Evolutionary conservation across 2,329 filamentous ascomycete genomes (phyloP).

Genomic region (Byssothecium circinans): DNA sequence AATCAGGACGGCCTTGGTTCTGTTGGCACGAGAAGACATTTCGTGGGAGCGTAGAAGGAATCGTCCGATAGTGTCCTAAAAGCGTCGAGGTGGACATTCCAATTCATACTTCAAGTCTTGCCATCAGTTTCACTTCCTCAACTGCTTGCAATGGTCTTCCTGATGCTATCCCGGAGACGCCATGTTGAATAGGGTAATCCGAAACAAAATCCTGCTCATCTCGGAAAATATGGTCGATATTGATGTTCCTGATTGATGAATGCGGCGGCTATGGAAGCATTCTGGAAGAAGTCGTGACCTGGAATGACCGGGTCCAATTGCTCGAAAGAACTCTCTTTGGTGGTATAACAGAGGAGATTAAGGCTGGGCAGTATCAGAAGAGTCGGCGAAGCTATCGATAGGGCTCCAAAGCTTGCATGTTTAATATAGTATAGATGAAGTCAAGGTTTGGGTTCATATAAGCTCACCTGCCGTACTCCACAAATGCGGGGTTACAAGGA

Average conservation of each 20-base stretch:
- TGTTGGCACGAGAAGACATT: background rate
- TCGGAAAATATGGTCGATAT: background rate
- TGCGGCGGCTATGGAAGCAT: background rate
- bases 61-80: background rate
- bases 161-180: background rate
- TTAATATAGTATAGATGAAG: constrained; percentile 10
- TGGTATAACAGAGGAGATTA: background rate
- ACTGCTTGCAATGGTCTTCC: background rate
- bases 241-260: background rate
- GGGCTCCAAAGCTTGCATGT: background rate
- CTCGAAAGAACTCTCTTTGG: constrained; percentile 1
- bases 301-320: background rate
- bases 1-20: background rate
- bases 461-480: constrained; percentile 11
- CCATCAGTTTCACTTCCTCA: too few relatives aligned
- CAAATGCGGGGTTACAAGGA: constrained; percentile 16
- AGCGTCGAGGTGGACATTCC: too few relatives aligned
- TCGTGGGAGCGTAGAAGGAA: background rate
- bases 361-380: background rate
- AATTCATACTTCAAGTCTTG: too few relatives aligned
- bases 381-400: background rate
- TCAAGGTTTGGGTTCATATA: constrained; percentile 13
- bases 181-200: background rate
- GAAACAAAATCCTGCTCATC: background rate
- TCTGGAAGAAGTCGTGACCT: constrained; percentile 2